A percentile compares a stretch with the other conserved stretches of the same genome.
These are phyloP conservation scores for Fusarium sp. DNA, from an alignment of 2,329 filamentous ascomycete genomes.

Conservation along the genomic window DNA sequence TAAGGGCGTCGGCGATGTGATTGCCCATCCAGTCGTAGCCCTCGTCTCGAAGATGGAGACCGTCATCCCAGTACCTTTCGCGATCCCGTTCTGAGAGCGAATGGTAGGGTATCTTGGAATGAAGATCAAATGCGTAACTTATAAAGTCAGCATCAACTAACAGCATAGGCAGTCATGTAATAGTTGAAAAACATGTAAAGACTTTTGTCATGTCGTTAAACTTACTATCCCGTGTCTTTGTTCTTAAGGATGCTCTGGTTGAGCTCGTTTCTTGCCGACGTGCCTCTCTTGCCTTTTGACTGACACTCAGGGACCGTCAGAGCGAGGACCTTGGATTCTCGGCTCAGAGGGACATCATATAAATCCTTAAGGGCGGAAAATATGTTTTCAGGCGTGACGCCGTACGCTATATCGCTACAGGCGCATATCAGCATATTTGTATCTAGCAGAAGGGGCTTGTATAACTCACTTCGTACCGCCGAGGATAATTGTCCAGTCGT, in stretches of 20 bases:
- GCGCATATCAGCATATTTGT: background rate
- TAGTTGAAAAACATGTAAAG: background rate
- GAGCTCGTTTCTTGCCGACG: constrained; percentile 53
- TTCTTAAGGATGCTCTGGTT: constrained; percentile 64
- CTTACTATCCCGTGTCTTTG: constrained; percentile 62
- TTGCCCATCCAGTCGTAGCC: constrained; percentile 72
- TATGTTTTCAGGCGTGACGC: constrained; percentile 52
- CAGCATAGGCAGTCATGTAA: background rate
- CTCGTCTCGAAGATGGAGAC: constrained; percentile 64
- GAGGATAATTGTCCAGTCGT: constrained; percentile 70
- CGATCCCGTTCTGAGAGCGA: constrained; percentile 57
- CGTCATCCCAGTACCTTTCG: constrained; percentile 67
- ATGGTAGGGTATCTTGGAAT: constrained; percentile 63
- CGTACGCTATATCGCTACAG: constrained; percentile 60
- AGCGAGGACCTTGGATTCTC: constrained; percentile 66
- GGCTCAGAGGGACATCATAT: constrained; percentile 61
- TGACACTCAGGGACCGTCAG: constrained; percentile 68
- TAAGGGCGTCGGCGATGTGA: constrained; percentile 62
- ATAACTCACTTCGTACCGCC: constrained; percentile 68
- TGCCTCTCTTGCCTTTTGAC: constrained; percentile 41
- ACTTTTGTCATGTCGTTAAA: background rate
- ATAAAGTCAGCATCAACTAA: constrained; percentile 26
- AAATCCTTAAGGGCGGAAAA: constrained; percentile 58
- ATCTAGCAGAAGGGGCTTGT: too few species aligned
- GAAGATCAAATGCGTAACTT: constrained; percentile 67